A percentile compares a stretch with the other conserved stretches of the same genome.
Conservation (phyloP, 2,329 filamentous ascomycete species). For the Fusarium abutilonis region DNA sequence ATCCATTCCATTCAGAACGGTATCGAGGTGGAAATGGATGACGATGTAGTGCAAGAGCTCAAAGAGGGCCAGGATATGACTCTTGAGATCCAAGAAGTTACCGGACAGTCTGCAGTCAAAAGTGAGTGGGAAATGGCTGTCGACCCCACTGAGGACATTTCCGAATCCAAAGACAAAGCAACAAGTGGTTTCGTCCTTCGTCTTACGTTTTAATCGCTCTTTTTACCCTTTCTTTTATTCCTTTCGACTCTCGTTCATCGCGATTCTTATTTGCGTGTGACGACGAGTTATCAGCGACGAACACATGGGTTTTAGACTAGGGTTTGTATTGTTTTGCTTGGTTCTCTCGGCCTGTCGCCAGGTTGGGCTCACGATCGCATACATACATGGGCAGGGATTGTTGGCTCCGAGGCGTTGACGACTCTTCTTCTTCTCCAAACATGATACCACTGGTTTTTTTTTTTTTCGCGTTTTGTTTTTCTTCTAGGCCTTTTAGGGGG, state of each 20-base stretch:
- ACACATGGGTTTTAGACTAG: constrained; percentile 39
- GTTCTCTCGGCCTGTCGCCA: constrained; percentile 40
- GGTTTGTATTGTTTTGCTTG: constrained; percentile 38
- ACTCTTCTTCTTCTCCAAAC: constrained; percentile 37
- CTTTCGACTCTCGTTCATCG: constrained; percentile 1
- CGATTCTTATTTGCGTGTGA: constrained; percentile 8
- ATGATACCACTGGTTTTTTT: constrained; percentile 45
- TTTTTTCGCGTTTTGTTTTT: constrained; percentile 6
- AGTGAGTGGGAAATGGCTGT: constrained; percentile 71
- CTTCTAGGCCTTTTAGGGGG: constrained; percentile 13
- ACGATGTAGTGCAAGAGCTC: constrained; percentile 85
- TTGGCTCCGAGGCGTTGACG: constrained; percentile 41
- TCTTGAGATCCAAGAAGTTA: constrained; percentile 68
- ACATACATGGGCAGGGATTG: constrained; percentile 39
- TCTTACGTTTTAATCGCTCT: constrained; percentile 55
- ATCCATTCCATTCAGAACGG: constrained; percentile 79
- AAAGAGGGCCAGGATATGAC: constrained; percentile 93
- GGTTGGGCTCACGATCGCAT: constrained; percentile 41
- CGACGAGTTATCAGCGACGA: constrained; percentile 27
- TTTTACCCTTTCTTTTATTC: constrained; percentile 4
- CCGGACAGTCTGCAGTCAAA: constrained; percentile 54
- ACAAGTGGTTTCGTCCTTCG: constrained; percentile 56
- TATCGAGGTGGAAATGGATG: constrained; percentile 86
- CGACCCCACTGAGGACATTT: constrained; percentile 55
- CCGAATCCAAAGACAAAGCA: constrained; percentile 31